Evolutionary conservation across 2,329 filamentous ascomycete species (phyloP).

Genomic region (Botryotinia globosa): DNA sequence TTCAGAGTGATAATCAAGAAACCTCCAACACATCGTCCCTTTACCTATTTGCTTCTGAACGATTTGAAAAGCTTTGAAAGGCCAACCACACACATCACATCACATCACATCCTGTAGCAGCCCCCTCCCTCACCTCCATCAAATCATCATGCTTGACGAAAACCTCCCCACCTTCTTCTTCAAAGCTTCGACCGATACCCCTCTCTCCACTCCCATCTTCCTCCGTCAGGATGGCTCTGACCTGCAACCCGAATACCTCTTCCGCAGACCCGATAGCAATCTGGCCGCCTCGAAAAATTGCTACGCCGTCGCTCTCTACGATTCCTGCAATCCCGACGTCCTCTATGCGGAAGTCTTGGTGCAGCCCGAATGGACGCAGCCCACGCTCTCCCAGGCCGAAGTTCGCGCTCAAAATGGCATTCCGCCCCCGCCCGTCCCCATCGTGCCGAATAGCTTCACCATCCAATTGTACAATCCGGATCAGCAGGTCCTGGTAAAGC

Average conservation of each 20-base stretch:
- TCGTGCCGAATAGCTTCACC: slow-evolving; percentile 74
- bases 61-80: background rate
- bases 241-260: slow-evolving; percentile 73
- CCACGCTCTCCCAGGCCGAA: slow-evolving; percentile 76
- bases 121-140: background rate
- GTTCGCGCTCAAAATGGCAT: slow-evolving; percentile 67
- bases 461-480: slow-evolving; percentile 94
- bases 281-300: slow-evolving; percentile 69
- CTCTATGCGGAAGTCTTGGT: slow-evolving; percentile 85
- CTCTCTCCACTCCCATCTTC: slow-evolving; percentile 53
- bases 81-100: background rate
- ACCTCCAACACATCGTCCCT: background rate
- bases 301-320: slow-evolving; percentile 83
- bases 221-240: slow-evolving; percentile 75
- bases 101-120: background rate
- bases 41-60: background rate
- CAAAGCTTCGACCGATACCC: slow-evolving; percentile 49
- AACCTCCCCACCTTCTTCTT: slow-evolving; percentile 76
- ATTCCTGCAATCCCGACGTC: slow-evolving; percentile 75
- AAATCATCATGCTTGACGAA: slow-evolving; percentile 74
- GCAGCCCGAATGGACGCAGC: slow-evolving; percentile 80
- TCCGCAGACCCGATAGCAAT: slow-evolving; percentile 73
- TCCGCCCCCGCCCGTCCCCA: slow-evolving; percentile 63
- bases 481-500: slow-evolving; percentile 69
- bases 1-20: slow-evolving; percentile 5